phyloP scores from a whole-genome alignment of 768 basidiomycete genomes.

The Calvatia gigantea region DNA sequence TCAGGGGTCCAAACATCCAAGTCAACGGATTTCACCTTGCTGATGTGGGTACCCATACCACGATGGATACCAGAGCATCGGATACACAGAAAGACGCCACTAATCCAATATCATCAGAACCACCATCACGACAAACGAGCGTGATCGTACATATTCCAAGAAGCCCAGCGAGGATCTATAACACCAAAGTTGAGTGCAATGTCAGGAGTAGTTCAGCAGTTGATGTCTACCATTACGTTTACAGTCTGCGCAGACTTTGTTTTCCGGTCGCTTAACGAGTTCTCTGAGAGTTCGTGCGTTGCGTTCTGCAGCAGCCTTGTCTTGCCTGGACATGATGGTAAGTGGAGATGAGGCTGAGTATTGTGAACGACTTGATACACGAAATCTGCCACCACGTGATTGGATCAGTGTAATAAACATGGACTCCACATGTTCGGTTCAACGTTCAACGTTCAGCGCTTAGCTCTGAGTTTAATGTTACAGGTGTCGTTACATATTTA shows the following conservation, averaged over 20 bases:
- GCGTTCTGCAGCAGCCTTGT: conserved; percentile 82
- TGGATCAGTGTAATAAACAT: too few relatives aligned
- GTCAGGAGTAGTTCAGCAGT: background rate
- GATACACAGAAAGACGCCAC: conserved; percentile 93
- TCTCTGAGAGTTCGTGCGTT: conserved; percentile 79
- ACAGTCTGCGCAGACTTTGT: conserved; percentile 95
- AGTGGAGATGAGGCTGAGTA: background rate
- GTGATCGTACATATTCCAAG: conserved; percentile 82
- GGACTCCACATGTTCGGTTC: too few relatives aligned
- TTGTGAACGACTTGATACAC: background rate
- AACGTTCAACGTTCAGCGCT: too few relatives aligned
- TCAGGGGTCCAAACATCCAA: conserved; percentile 97
- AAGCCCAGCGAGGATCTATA: conserved; percentile 95
- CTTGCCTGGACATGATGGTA: conserved; percentile 52
- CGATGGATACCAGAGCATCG: conserved; percentile 97
- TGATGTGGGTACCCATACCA: conserved; percentile 98
- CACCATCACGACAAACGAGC: background rate
- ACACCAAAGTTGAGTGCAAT: conserved; percentile 4
- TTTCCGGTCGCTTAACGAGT: conserved; percentile 84
- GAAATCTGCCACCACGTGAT: background rate
- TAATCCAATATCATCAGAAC: conserved; percentile 23
- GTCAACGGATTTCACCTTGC: conserved; percentile 95
- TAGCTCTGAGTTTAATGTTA: too few relatives aligned
- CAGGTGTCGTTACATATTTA: too few relatives aligned
- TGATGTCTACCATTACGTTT: conserved; percentile 80